Evolutionary conservation across 306 rosid species (phyloP), one percentile per base, ranked within the genome.

Genomic region (Sindora glabra): DNA sequence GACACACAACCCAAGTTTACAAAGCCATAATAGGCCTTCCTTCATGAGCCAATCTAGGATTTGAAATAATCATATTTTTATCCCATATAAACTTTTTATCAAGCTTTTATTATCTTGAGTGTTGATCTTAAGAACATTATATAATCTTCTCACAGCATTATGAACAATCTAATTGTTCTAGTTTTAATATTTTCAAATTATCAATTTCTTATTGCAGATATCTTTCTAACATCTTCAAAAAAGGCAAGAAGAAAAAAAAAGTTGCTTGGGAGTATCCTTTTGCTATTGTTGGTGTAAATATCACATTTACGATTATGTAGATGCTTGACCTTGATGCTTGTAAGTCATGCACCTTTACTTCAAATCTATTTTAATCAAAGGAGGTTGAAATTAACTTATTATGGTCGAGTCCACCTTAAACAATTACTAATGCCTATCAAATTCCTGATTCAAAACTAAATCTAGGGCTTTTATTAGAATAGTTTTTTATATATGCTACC

Each of bases 241-340:
- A 57, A 85, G 77, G 74, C 91, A 90, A 70, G 95, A 89, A 67
- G 84, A 89, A 71, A 77, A 81, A n/a, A 33, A 71, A 68, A 79
- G 89, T 85, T 33, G 79, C 75, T 38, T 90, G 86, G 83, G 89
- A 81, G 72, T 90, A 87, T 79, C 96, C 95, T 8, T 90, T 90
- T 69, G 95, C 89, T 21, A 89, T 83, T 48, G 96, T 95, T 62
- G 95, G 96, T 51, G 86, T 90, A 56, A 90, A 87, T 72, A 81
- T 87, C 75, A 83, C 95, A 5, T 90, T 90, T 70, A 90, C 85
- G 97, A 77, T 85, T 41, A 81, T 87, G 90, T 84, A 90, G 75
- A 90, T 87, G 95, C 84, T 87, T 57, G 96, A 87, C 52, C 96
- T 90, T 37, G 90, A 87, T 48, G 79, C 85, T 29, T 49, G 94